Percentiles rank a stretch among this genome's conserved stretches.
Evolutionary conservation across 2,329 filamentous ascomycete species (phyloP).

Genomic region (Passalora sequoiae): DNA sequence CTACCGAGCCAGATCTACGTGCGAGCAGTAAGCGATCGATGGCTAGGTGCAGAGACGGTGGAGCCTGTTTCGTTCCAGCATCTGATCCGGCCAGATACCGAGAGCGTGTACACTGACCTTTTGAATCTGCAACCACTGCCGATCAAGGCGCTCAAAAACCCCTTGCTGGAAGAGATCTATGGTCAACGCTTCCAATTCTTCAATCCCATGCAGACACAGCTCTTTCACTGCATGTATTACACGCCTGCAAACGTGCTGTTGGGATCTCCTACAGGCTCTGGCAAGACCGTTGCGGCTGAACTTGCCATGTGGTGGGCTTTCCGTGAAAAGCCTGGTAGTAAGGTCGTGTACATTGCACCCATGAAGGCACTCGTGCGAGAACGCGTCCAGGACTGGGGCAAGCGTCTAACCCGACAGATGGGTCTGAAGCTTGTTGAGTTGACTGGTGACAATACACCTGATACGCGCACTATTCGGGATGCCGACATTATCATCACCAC

Average conservation of each 20-base stretch:
- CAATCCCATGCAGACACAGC: conserved; percentile 99
- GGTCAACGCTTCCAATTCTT: conserved; percentile 87
- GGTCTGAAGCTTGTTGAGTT: conserved; percentile 88
- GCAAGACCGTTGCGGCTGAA: conserved; percentile 94
- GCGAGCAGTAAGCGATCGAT: conserved; percentile 86
- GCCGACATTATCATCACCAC: conserved; percentile 98
- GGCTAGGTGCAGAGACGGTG: conserved; percentile 94
- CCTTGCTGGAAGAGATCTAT: conserved; percentile 81
- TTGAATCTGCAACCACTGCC: conserved; percentile 86
- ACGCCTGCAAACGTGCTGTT: conserved; percentile 87
- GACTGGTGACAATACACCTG: conserved; percentile 96
- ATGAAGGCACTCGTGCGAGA: conserved; percentile 99
- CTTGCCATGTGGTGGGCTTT: conserved; percentile 99
- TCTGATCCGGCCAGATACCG: conserved; percentile 91
- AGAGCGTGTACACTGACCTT: conserved; percentile 93
- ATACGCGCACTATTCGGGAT: conserved; percentile 89
- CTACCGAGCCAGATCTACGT: conserved; percentile 95
- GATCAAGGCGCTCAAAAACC: conserved; percentile 80
- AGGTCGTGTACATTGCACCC: conserved; percentile 97
- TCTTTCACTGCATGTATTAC: conserved; percentile 95
- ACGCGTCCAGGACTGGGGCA: conserved; percentile 90
- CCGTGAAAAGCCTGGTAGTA: conserved; percentile 85
- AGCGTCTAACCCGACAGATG: conserved; percentile 72
- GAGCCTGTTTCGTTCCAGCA: conserved; percentile 96
- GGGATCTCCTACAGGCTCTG: conserved; percentile 92